Percentiles rank a stretch among this genome's conserved stretches.
phyloP scores from a whole-genome alignment of 1,284 basidiomycete species.

The Trichosporon asahii region DNA sequence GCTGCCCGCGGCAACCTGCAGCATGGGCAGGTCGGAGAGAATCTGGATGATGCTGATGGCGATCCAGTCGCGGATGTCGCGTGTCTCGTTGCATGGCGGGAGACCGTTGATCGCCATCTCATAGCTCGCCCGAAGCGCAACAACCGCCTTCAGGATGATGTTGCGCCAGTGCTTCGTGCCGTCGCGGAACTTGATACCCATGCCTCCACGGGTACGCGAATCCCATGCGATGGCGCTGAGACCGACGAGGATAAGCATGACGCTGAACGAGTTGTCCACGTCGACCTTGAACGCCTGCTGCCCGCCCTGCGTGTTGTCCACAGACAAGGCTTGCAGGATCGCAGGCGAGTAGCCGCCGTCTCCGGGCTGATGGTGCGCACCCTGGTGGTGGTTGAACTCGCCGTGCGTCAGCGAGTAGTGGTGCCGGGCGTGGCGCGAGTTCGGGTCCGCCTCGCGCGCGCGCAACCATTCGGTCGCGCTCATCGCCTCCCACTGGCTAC shows the following conservation, averaged over 20 bases:
- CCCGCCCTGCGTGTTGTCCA: constrained; percentile 18
- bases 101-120: constrained; percentile 29
- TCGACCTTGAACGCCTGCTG: constrained; percentile 31
- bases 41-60: constrained; percentile 43
- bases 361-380: neutral
- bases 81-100: constrained; percentile 29
- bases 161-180: constrained; percentile 42
- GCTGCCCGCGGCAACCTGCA: constrained; percentile 42
- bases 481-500: constrained; percentile 38
- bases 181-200: constrained; percentile 43
- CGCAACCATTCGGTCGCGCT: constrained; percentile 37
- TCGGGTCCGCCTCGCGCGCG: constrained; percentile 13
- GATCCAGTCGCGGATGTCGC: constrained; percentile 41
- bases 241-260: constrained; percentile 38
- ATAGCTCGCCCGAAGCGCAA: constrained; percentile 38
- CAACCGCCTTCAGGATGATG: constrained; percentile 39
- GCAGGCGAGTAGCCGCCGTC: constrained; percentile 38
- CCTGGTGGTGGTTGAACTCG: constrained; percentile 29
- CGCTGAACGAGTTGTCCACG: constrained; percentile 33
- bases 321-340: constrained; percentile 32
- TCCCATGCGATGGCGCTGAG: constrained; percentile 44
- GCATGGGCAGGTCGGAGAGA: constrained; percentile 45
- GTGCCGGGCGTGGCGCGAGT: neutral
- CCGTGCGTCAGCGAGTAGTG: constrained; percentile 27
- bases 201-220: constrained; percentile 41